These are phyloP conservation scores for Amanita molliuscula DNA, from an alignment of 768 basidiomycete species.

Conservation along the genomic window DNA sequence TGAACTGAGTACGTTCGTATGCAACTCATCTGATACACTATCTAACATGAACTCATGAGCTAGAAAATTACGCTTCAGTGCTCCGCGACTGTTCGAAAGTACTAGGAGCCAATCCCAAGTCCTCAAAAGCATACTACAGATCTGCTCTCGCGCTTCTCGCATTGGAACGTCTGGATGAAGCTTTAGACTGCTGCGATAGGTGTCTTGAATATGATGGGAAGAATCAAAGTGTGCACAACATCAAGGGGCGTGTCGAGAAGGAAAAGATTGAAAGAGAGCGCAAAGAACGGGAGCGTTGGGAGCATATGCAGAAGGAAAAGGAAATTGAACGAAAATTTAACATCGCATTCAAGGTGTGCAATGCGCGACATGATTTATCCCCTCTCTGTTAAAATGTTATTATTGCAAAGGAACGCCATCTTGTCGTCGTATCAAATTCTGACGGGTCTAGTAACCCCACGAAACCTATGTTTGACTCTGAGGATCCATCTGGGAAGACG, in stretches of 20 bases:
- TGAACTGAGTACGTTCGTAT: constrained; percentile 53
- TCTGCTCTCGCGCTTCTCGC: constrained; percentile 70
- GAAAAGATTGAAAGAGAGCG: constrained; percentile 39
- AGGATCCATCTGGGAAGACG: constrained; percentile 46
- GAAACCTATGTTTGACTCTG: constrained; percentile 54
- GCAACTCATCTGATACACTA: background rate
- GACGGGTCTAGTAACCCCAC: constrained; percentile 46
- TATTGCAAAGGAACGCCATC: constrained; percentile 55
- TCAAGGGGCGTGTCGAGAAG: constrained; percentile 38
- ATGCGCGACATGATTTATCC: background rate
- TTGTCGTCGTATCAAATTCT: constrained; percentile 45
- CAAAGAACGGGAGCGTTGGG: constrained; percentile 38
- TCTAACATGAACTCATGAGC: background rate
- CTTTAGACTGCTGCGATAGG: constrained; percentile 68
- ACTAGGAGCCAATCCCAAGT: constrained; percentile 46
- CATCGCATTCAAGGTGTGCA: constrained; percentile 54
- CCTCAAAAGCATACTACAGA: constrained; percentile 82
- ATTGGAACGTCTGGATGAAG: constrained; percentile 70
- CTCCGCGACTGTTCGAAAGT: constrained; percentile 78
- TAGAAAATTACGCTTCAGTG: constrained; percentile 69
- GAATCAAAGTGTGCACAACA: constrained; percentile 40
- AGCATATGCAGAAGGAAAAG: constrained; percentile 36
- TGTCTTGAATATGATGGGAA: constrained; percentile 51
- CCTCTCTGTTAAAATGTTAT: constrained; percentile 3
- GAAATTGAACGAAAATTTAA: constrained; percentile 44